Evolutionary conservation across 2,329 filamentous ascomycete species (phyloP).

Genomic region (Aciculosporium take): DNA sequence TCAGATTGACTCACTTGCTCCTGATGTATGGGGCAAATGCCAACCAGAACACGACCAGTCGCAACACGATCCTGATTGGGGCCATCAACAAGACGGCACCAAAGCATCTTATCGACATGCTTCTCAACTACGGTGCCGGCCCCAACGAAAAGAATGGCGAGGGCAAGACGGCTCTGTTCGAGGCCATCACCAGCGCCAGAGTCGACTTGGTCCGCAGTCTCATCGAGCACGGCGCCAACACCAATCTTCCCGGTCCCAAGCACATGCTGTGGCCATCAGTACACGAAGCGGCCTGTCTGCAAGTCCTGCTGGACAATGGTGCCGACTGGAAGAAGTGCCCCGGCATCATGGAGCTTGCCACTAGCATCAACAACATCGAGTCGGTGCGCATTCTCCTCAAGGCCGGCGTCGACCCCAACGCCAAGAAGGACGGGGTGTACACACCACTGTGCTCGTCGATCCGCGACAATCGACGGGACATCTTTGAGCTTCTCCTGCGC

Average conservation of each 20-base stretch:
- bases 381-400: constrained; percentile 42
- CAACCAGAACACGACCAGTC: constrained; percentile 37
- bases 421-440: constrained; percentile 51
- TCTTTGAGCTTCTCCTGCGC: constrained; percentile 43
- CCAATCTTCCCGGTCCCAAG: constrained; percentile 55
- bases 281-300: constrained; percentile 42
- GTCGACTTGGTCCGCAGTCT: constrained; percentile 39
- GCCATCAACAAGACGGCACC: constrained; percentile 46
- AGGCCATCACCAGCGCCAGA: constrained; percentile 42
- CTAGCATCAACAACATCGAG: constrained; percentile 49
- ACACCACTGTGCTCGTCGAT: constrained; percentile 56
- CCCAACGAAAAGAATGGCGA: constrained; percentile 44
- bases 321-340: constrained; percentile 46
- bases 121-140: constrained; percentile 46
- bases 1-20: constrained; percentile 43
- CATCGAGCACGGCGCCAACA: constrained; percentile 44
- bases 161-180: constrained; percentile 49
- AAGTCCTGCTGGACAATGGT: constrained; percentile 42
- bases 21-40: constrained; percentile 47
- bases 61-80: constrained; percentile 46
- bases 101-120: constrained; percentile 38
- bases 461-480: constrained; percentile 48
- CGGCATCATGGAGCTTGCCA: constrained; percentile 49
- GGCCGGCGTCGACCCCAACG: constrained; percentile 45
- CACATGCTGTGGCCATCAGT: constrained; percentile 54